Conservation (phyloP, 129 eudicot species). For the Chrysanthemum makinoi region DNA sequence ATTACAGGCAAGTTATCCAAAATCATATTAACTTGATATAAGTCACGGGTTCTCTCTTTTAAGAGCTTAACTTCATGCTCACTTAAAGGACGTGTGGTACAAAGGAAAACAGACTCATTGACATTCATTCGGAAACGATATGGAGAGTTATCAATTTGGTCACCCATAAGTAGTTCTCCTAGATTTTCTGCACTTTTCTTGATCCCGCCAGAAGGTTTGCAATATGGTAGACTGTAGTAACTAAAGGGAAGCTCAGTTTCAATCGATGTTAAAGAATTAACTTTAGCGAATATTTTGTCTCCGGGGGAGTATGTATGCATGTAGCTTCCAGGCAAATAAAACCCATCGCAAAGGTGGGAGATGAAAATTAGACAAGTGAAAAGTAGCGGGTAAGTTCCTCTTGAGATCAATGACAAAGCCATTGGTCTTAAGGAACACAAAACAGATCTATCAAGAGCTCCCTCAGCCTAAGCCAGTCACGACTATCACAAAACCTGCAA, state of each 20-base stretch:
- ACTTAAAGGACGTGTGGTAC: conserved; percentile 50
- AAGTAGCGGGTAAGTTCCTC: conserved; percentile 36
- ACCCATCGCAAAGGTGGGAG: conserved; percentile 50
- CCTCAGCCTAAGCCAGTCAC: conserved; percentile 21
- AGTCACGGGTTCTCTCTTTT: conserved; percentile 70
- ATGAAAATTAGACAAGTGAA: conserved; percentile 31
- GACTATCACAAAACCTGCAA: conserved; percentile 25
- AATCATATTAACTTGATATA: conserved; percentile 72
- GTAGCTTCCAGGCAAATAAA: conserved; percentile 73
- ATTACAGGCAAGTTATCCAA: conserved; percentile 65
- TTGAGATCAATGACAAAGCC: conserved; percentile 44
- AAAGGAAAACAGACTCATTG: conserved; percentile 55
- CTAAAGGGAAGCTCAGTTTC: conserved; percentile 75
- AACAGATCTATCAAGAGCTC: conserved; percentile 11
- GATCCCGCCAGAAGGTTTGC: conserved; percentile 55
- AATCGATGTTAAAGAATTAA: conserved; percentile 63
- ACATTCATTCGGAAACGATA: conserved; percentile 65
- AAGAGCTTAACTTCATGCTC: conserved; percentile 64
- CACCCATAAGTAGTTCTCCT: conserved; percentile 77
- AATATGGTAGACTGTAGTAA: conserved; percentile 69
- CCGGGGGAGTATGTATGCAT: conserved; percentile 62
- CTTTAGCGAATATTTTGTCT: conserved; percentile 54
- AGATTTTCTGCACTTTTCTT: conserved; percentile 80
- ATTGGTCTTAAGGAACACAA: conserved; percentile 33
- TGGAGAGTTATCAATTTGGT: conserved; percentile 70